These are phyloP conservation scores for Taphrina communis DNA, from an alignment of 1,139 yeast genomes.

Conservation along the genomic window DNA sequence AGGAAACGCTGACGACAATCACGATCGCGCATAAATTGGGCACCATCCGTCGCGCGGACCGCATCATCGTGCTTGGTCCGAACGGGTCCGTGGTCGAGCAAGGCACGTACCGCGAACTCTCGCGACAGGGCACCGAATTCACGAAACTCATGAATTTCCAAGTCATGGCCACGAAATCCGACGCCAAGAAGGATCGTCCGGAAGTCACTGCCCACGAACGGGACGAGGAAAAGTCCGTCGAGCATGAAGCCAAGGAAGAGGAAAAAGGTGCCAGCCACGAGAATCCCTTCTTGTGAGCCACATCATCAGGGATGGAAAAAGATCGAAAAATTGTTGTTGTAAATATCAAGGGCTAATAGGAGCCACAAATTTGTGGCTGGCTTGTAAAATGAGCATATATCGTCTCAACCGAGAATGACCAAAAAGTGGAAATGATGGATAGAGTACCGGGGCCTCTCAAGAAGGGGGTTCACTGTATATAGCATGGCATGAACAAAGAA, in stretches of 20 bases:
- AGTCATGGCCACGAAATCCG: constrained; percentile 35
- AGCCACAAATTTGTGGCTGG: neutral
- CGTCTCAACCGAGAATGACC: too few species aligned
- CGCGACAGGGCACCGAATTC: constrained; percentile 68
- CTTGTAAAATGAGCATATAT: too few species aligned
- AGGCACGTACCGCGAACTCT: constrained; percentile 70
- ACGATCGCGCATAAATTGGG: constrained; percentile 92
- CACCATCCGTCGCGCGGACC: constrained; percentile 82
- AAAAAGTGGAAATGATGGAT: neutral
- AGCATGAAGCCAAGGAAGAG: constrained; percentile 36
- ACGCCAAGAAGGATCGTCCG: constrained; percentile 25
- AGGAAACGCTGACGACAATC: constrained; percentile 73
- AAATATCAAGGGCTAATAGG: neutral
- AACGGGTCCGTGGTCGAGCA: constrained; percentile 85
- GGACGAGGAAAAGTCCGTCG: constrained; percentile 29
- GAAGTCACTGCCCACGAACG: neutral
- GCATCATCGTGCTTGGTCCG: constrained; percentile 76
- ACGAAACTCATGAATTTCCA: constrained; percentile 61
- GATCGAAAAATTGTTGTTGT: neutral
- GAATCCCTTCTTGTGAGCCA: constrained; percentile 19
- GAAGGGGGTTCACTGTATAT: neutral
- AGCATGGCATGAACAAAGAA: constrained; percentile 7
- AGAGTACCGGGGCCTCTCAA: too few species aligned
- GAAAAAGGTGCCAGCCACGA: constrained; percentile 19
- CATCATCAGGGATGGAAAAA: neutral